Evolutionary conservation across 495 filamentous ascomycete genomes (phyloP), one percentile per base, ranked within the genome.

Genomic region (Aspergillus steynii): DNA sequence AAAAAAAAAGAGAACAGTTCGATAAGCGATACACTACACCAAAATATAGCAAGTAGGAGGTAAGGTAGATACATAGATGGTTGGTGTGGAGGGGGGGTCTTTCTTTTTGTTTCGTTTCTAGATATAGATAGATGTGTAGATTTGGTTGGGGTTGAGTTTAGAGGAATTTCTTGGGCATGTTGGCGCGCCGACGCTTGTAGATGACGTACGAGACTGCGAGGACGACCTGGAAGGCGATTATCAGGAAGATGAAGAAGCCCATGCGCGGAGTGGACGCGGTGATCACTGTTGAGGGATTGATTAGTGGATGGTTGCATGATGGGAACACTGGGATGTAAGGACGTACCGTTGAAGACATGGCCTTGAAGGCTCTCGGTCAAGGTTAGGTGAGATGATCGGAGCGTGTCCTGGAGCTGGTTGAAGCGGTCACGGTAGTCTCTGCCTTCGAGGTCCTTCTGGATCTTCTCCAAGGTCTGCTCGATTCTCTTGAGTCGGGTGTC

Each of bases 131-230:
- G 54, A n/a, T 29, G 20, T 27, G 20, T 26, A 4, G 48, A 25
- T 50, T 50, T 5, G 49, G 6, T 25, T 29, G 15, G 20, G 2
- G 15, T 46, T 15, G 15, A 8, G 15, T 57, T 62, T 80, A 99
- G 65, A 99, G 76, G 74, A 92, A 99, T 73, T 99, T 99, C 86
- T 97, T 97, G 34, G 93, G 91, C 68, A 83, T 82, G 61, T 82
- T 85, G 12, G 82, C 79, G 75, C 89, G 88, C 64, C 88, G 85
- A 61, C 87, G 81, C 82, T 97, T 96, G 76, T 98, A 97, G 50
- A 88, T 69, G 26, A 93, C 68, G 73, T 93, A 99, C 20, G 78
- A 83, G 7, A 68, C 85, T 3, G 84, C 84, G 26, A 95, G 71
- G 68, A 93, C 56, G 28, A 88, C 68, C 78, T 98, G 93, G 66